Evolutionary conservation across 1,284 basidiomycete species (phyloP), one percentile per base, ranked within the genome.

Genomic region (Entoloma clypeatum): DNA sequence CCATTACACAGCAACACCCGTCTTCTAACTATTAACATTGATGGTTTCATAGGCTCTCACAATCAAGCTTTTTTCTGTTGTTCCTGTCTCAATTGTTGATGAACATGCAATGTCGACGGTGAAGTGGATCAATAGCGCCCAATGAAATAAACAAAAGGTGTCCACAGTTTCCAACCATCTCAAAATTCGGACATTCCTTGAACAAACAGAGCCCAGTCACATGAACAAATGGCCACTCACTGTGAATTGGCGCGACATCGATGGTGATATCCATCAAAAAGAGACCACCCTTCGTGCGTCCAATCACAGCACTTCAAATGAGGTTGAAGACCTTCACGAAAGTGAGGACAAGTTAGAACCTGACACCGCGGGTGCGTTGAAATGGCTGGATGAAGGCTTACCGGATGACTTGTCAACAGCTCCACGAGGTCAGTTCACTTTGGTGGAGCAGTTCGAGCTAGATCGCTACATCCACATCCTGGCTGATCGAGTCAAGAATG

Each of bases 61-160:
- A 11, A 35, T 52, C 9, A 50, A 52, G 25, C 35, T 52, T 19
- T 48, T 52, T 31, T 47, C 50, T 0, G 23, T 31, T 9, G 43
- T 44, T 23, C 49, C 51, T 3, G 37, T 45, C 10, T 52, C 49
- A 13, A 48, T 52, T 38, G 47, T 46, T 17, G 46, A 52, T 36
- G 51, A 52, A 41, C 36, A 44, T 6, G 42, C 43, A 3, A 48
- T 52, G 48, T 52, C 46, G 9, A 43, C 43, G 10, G 37, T 43
- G n/a, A 50, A 43, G 5, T 48, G 49, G 48, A 22, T 52, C 3
- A 50, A 44, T 54, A 40, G 32, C n/a, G 42, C 21, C 6, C 22
- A 23, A 35, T 8, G 33, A 23, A 35, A 23, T 6, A 13, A 9
- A 9, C 33, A 35, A 23, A 21, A 35, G 33, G 33, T 35, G 33